These are phyloP conservation scores for Tetradesmus obliquus DNA, from an alignment of 139 green algal species.

Conservation along the genomic window DNA sequence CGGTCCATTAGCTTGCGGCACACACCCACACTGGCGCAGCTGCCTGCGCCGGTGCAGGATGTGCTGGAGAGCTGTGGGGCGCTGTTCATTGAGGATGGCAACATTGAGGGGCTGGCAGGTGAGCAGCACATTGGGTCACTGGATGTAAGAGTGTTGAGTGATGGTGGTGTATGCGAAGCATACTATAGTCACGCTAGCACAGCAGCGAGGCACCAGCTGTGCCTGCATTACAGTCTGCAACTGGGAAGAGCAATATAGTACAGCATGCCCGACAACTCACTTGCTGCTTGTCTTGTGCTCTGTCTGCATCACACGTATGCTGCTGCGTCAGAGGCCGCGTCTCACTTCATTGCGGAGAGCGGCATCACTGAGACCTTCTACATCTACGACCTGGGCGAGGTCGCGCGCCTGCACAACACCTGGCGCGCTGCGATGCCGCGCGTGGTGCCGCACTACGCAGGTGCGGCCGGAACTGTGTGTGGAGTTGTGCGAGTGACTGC, in stretches of 20 bases:
- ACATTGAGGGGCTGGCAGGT: background rate
- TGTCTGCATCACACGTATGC: background rate
- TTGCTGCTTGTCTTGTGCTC: background rate
- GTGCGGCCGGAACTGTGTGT: constrained; percentile 47
- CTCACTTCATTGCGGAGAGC: constrained; percentile 15
- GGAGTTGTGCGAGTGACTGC: constrained; percentile 82
- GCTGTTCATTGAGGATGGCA: background rate
- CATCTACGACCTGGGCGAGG: constrained; percentile 37
- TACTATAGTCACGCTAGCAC: too few relatives aligned
- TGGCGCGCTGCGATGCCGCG: constrained; percentile 73
- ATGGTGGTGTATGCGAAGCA: too few relatives aligned
- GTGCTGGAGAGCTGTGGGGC: background rate
- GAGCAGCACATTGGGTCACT: too few relatives aligned
- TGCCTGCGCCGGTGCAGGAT: background rate
- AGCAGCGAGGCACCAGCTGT: too few relatives aligned
- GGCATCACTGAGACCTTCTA: constrained; percentile 43
- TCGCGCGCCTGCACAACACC: constrained; percentile 26
- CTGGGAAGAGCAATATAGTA: too few relatives aligned
- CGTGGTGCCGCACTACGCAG: constrained; percentile 81
- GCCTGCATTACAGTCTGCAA: too few relatives aligned
- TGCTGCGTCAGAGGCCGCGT: background rate
- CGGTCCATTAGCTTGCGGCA: background rate
- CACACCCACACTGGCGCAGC: background rate
- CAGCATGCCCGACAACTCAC: background rate
- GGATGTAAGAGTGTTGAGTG: too few relatives aligned